Evolutionary conservation across 2,329 filamentous ascomycete genomes (phyloP).

Genomic region (Alternaria conjuncta): DNA sequence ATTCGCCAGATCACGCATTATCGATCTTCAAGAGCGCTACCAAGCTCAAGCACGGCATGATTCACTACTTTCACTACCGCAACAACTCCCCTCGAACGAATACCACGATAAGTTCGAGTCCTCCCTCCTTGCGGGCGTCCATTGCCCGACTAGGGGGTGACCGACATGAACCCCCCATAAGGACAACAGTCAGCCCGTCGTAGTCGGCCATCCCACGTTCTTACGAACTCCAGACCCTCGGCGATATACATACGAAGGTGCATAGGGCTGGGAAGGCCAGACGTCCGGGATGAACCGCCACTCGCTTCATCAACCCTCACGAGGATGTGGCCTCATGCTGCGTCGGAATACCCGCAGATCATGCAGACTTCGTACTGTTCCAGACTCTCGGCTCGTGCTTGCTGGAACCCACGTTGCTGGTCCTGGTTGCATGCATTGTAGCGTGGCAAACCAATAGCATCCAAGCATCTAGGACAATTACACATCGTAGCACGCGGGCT

Average conservation of each 20-base stretch:
- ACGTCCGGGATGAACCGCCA: background rate
- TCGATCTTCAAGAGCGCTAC: constrained; percentile 13
- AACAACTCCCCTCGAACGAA: background rate
- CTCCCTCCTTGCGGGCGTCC: background rate
- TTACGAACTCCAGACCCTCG: background rate
- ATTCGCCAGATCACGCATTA: constrained; percentile 11
- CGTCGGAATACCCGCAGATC: background rate
- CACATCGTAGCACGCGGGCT: background rate
- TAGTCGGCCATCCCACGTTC: background rate
- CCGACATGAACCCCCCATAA: background rate
- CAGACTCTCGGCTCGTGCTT: background rate
- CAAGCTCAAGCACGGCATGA: background rate
- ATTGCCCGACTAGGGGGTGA: background rate
- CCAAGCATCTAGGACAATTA: background rate
- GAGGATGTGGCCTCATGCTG: background rate
- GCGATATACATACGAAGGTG: background rate
- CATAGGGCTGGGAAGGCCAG: background rate
- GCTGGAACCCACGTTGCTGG: background rate
- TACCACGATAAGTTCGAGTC: background rate
- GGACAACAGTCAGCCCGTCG: background rate
- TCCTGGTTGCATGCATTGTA: background rate
- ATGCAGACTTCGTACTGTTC: background rate
- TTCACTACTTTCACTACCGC: background rate
- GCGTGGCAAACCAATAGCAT: background rate
- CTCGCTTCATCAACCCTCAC: background rate